Evolutionary conservation across 163 green algal genomes (phyloP).

Genomic region (Scenedesmus sp.): DNA sequence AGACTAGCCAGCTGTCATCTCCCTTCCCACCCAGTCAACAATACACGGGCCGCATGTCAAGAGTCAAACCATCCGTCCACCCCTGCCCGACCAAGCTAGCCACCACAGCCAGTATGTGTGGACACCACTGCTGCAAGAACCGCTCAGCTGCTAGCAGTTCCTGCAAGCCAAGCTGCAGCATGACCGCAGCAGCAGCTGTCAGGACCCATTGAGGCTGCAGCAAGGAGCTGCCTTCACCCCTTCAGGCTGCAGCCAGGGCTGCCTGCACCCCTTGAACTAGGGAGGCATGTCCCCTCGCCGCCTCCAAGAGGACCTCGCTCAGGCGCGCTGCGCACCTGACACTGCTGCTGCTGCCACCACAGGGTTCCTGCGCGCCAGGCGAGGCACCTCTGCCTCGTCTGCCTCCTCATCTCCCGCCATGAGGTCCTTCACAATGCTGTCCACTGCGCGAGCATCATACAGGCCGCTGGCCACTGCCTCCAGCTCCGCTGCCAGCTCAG

Average conservation of each 20-base stretch:
- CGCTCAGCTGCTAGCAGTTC: too few relatives aligned
- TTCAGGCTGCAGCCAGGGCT: too few relatives aligned
- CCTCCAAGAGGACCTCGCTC: background rate
- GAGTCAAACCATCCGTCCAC: background rate
- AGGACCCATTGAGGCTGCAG: background rate
- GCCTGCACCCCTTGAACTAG: too few relatives aligned
- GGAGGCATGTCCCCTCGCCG: background rate
- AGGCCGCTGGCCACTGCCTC: background rate
- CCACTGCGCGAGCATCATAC: slow-evolving; percentile 10
- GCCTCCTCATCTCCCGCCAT: slow-evolving; percentile 40
- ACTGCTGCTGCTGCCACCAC: slow-evolving; percentile 49
- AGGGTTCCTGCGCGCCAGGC: slow-evolving; percentile 46
- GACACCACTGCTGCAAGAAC: background rate
- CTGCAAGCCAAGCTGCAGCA: too few relatives aligned
- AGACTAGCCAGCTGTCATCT: background rate
- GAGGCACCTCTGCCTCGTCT: slow-evolving; percentile 55
- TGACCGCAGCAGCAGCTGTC: background rate
- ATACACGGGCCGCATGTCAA: background rate
- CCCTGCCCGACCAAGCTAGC: background rate
- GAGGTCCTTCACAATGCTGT: slow-evolving; percentile 42
- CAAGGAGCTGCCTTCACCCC: too few relatives aligned
- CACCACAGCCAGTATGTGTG: background rate
- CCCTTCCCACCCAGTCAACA: background rate
- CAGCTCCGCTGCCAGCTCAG: slow-evolving; percentile 7
- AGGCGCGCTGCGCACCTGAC: slow-evolving; percentile 28